These are phyloP conservation scores for Fusarium sp. DNA, from an alignment of 2,329 filamentous ascomycete genomes.

Conservation along the genomic window DNA sequence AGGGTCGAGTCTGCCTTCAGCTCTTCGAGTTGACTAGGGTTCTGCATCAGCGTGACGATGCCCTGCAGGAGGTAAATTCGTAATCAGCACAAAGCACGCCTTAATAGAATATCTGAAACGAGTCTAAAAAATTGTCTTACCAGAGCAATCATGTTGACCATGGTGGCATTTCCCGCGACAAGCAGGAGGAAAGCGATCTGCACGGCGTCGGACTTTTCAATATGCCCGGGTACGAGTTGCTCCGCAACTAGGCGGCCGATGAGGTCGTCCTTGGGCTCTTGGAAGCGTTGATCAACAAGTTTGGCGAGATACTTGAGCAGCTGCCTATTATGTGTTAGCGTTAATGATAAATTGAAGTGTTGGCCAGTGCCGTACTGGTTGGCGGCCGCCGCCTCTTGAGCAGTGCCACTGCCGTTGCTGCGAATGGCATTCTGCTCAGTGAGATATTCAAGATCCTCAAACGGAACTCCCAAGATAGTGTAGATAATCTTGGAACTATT, in stretches of 20 bases:
- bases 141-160: constrained; percentile 61
- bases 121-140: constrained; percentile 35
- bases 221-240: constrained; percentile 51
- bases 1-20: constrained; percentile 53
- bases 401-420: constrained; percentile 57
- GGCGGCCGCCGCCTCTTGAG: constrained; percentile 55
- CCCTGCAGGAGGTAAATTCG: constrained; percentile 43
- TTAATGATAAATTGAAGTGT: background rate
- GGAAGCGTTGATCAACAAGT: constrained; percentile 53
- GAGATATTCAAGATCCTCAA: constrained; percentile 56
- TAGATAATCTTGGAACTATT: constrained; percentile 55
- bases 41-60: constrained; percentile 54
- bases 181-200: constrained; percentile 62
- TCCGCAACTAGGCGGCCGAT: constrained; percentile 56
- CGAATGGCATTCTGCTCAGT: constrained; percentile 57
- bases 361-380: constrained; percentile 47
- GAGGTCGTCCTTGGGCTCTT: constrained; percentile 55
- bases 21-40: constrained; percentile 54
- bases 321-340: constrained; percentile 40
- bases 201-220: constrained; percentile 53
- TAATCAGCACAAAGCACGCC: background rate
- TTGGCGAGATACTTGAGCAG: constrained; percentile 56
- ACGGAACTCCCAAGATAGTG: constrained; percentile 58
- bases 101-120: background rate
- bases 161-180: constrained; percentile 61